These are phyloP conservation scores for Diplocarpon rosae DNA, from an alignment of 2,329 filamentous ascomycete species.

Conservation along the genomic window DNA sequence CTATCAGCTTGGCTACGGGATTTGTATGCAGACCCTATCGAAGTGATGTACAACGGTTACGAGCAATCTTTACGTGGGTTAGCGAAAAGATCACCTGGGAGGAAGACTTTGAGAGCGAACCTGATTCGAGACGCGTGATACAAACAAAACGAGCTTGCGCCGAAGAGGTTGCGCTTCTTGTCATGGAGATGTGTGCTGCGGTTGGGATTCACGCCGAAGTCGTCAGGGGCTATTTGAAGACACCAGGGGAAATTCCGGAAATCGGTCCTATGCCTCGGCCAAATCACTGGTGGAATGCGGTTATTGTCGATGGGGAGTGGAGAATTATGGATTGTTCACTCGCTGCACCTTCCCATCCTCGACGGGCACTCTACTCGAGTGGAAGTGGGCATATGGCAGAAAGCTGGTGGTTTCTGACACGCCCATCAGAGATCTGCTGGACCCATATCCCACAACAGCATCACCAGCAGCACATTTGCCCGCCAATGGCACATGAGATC, in stretches of 20 bases:
- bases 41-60: constrained; percentile 82
- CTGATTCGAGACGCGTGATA: constrained; percentile 76
- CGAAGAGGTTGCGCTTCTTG: constrained; percentile 79
- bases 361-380: constrained; percentile 65
- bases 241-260: constrained; percentile 74
- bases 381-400: constrained; percentile 62
- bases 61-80: constrained; percentile 96
- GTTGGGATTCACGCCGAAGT: constrained; percentile 82
- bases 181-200: constrained; percentile 86
- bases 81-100: constrained; percentile 94
- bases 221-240: constrained; percentile 81
- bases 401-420: constrained; percentile 84
- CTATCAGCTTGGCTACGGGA: constrained; percentile 72
- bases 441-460: constrained; percentile 86
- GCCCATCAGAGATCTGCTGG: constrained; percentile 85
- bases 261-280: constrained; percentile 71
- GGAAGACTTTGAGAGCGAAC: constrained; percentile 76
- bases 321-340: constrained; percentile 91
- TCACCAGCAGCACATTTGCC: constrained; percentile 85
- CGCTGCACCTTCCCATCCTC: constrained; percentile 82
- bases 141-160: constrained; percentile 74
- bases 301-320: constrained; percentile 90
- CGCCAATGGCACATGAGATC: constrained; percentile 74
- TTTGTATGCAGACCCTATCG: constrained; percentile 91
- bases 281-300: constrained; percentile 97